A percentile compares a stretch with the other conserved stretches of the same genome.
phyloP scores from a whole-genome alignment of 345 rosid genomes.

The Atalantia buxifolia region DNA sequence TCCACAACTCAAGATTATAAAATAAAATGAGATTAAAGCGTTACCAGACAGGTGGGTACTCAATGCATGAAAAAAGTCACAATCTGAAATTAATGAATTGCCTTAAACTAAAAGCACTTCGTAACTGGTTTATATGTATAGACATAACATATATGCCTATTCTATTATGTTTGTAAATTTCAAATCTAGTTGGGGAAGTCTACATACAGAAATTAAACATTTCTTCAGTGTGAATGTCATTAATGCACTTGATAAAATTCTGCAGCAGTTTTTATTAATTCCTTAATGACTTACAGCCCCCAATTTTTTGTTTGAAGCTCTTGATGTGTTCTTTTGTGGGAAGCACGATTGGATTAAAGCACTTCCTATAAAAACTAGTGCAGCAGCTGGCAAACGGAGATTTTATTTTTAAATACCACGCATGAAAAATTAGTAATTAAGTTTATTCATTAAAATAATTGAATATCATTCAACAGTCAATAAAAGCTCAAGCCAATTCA shows the following conservation, averaged over 20 bases:
- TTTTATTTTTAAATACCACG: neutral
- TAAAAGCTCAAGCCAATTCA: neutral
- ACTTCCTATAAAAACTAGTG: neutral
- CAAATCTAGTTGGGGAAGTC: constrained; percentile 1
- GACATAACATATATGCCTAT: neutral
- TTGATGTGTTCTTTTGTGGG: neutral
- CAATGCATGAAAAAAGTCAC: neutral
- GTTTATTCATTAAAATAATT: neutral
- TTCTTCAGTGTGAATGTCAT: neutral
- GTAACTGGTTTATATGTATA: neutral
- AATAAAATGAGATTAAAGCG: too few relatives aligned
- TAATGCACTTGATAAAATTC: neutral
- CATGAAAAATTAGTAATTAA: neutral
- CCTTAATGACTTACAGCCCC: neutral
- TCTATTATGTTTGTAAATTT: neutral
- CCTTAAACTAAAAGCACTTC: neutral
- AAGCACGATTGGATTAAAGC: neutral
- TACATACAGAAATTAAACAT: neutral
- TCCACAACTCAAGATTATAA: too few relatives aligned
- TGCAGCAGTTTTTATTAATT: neutral
- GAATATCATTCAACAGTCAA: neutral
- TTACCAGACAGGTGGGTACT: neutral
- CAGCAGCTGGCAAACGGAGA: neutral
- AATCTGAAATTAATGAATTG: neutral
- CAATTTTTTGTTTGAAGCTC: neutral